Conservation (phyloP, 2,329 filamentous ascomycete species). For the Sarocladiaceae sp. region DNA sequence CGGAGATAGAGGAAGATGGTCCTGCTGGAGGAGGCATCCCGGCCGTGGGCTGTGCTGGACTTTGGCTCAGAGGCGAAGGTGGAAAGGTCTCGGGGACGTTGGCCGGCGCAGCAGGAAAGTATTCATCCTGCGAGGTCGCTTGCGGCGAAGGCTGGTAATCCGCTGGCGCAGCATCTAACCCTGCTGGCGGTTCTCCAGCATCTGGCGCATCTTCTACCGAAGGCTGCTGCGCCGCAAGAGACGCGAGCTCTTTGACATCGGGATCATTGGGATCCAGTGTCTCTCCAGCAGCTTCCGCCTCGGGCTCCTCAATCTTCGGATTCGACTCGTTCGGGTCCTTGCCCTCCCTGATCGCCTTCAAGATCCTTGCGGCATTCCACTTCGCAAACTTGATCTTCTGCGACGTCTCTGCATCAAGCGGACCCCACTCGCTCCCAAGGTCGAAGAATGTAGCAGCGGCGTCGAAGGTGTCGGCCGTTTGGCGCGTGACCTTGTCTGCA, state of each 20-base stretch:
- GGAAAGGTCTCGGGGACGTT: conserved; percentile 22
- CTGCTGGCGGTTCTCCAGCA: conserved; percentile 25
- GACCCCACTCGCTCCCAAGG: conserved; percentile 76
- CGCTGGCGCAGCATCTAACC: conserved; percentile 16
- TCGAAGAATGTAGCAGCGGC: conserved; percentile 91
- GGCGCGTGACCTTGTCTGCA: conserved; percentile 77
- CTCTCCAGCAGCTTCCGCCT: conserved; percentile 33
- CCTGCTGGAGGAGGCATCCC: conserved; percentile 12
- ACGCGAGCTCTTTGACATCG: conserved; percentile 46
- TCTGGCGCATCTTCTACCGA: conserved; percentile 50
- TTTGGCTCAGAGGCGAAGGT: conserved; percentile 29
- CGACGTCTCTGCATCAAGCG: conserved; percentile 65
- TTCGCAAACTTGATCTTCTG: conserved; percentile 95
- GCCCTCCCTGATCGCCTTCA: conserved; percentile 83
- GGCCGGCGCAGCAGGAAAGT: conserved; percentile 23
- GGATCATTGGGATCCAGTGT: conserved; percentile 57
- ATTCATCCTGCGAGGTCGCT: conserved; percentile 22
- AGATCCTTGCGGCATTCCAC: conserved; percentile 86
- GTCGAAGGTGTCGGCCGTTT: conserved; percentile 90
- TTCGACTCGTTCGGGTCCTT: conserved; percentile 91
- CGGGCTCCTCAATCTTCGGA: conserved; percentile 45
- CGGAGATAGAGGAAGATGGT: conserved; percentile 14
- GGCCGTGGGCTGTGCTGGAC: conserved; percentile 14
- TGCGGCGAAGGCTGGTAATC: conserved; percentile 17
- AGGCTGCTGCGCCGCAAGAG: conserved; percentile 35